These are phyloP conservation scores for Orbilia blumenaviensis DNA, from an alignment of 2,329 filamentous ascomycete species.

Conservation along the genomic window DNA sequence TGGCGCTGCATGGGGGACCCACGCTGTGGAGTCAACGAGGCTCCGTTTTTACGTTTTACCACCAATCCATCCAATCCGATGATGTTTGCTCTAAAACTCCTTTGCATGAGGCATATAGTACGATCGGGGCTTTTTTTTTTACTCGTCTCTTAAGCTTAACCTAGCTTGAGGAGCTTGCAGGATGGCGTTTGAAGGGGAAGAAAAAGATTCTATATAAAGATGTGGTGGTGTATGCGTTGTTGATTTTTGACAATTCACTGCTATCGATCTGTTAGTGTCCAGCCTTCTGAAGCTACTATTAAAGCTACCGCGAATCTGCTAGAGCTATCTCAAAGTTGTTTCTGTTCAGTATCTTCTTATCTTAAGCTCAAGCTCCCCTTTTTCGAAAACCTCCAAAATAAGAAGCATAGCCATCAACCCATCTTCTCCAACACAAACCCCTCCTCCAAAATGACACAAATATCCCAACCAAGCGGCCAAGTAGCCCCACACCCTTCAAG, in stretches of 20 bases:
- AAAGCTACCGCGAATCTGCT: background rate
- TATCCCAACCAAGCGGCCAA: background rate
- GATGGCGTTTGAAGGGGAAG: background rate
- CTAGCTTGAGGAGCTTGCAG: background rate
- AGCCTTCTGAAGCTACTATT: background rate
- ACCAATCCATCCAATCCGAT: conserved; percentile 8
- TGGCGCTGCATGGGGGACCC: too few species aligned
- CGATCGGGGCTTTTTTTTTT: background rate
- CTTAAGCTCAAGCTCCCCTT: background rate
- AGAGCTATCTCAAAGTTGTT: background rate
- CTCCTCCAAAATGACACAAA: conserved; percentile 35
- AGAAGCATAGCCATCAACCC: too few species aligned
- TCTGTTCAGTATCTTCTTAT: background rate
- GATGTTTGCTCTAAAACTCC: too few species aligned
- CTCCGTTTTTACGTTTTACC: conserved; percentile 12
- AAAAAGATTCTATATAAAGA: conserved; percentile 6
- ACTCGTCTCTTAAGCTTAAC: too few species aligned
- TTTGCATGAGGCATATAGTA: background rate
- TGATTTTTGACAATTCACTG: background rate
- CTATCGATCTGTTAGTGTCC: background rate
- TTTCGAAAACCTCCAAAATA: background rate
- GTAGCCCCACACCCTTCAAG: conserved; percentile 9
- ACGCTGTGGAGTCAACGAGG: conserved; percentile 13
- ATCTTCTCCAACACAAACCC: conserved; percentile 1
- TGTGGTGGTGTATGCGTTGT: background rate